Evolutionary conservation across 352 stramenopile species (phyloP), one percentile per base, ranked within the genome.

Genomic region (Phytophthora tubulina): DNA sequence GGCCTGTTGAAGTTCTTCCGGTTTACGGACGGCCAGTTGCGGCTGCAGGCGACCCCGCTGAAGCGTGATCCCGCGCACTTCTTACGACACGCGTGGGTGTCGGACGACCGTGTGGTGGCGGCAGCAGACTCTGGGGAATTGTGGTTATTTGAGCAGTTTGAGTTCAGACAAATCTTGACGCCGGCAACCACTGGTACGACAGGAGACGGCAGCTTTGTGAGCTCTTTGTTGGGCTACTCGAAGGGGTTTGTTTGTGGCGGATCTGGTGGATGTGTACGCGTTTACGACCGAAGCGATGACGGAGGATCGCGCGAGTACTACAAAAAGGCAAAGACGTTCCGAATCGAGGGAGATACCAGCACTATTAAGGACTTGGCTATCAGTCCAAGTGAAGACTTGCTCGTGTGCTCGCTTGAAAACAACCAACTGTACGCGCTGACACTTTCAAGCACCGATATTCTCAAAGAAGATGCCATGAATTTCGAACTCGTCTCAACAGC

Each of bases 381-480:
- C 63, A 97, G 89, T 54, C 89, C 93, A 2, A 96, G 81, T 2
- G 94, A 98, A 68, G 94, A 98, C 70, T 84, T 90, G 49, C 77
- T 98, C 21, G 84, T 97, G 35, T 97, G 89, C 57, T 96, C 90
- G 4, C 83, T 96, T 31, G 84, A 94, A 36, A 93, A 94, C 63
- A 93, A 96, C 52, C 94, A 98, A 53, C 67, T 98, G n/a, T 97
- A 97, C 66, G 76, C 89, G n/a, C 82, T 98, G 15, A 93, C 85
- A 5, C 82, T 98, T 2, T 95, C 88, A 21, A 98, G 93, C 44
- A 96, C 90, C 3, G 91, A 98, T 60, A 97, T 97, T 54, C 63
- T 98, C 17, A 98, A 98, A 48, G 92, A 97, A 64, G 94, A 97
- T 49, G 89, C 88, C n/a, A 98, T 97, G 87, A 97, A 96, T 74